phyloP scores from a whole-genome alignment of 495 filamentous ascomycete genomes.

The Xylaria longipes region DNA sequence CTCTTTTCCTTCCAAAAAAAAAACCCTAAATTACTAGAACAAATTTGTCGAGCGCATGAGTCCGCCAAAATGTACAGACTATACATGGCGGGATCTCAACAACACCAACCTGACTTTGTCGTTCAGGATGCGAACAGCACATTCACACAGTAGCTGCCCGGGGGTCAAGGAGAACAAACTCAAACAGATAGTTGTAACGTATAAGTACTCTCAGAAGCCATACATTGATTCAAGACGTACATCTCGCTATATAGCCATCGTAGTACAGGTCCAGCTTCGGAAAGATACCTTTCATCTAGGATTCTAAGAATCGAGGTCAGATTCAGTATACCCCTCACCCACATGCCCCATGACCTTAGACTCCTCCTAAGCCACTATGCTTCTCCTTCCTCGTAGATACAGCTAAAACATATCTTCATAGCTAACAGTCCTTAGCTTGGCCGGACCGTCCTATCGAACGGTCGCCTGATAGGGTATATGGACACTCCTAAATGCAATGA shows the following conservation, averaged over 20 bases:
- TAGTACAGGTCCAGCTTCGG: background rate
- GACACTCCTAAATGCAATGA: slow-evolving; percentile 27
- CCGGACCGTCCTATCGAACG: slow-evolving; percentile 13
- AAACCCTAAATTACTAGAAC: background rate
- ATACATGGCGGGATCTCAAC: background rate
- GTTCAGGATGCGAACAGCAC: background rate
- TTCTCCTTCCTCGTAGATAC: slow-evolving; percentile 2
- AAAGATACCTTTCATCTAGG: background rate
- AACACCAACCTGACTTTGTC: background rate
- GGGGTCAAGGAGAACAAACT: background rate
- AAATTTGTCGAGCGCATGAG: background rate
- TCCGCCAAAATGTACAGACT: background rate
- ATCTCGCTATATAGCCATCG: background rate
- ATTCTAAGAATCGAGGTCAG: background rate
- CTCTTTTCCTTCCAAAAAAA: background rate
- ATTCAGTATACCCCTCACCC: background rate
- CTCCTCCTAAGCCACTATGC: background rate
- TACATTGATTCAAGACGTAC: background rate
- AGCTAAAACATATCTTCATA: slow-evolving; percentile 17
- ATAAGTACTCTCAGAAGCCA: background rate
- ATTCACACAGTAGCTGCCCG: background rate
- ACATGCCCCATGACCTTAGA: background rate
- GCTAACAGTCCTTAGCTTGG: slow-evolving; percentile 10
- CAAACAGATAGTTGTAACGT: background rate
- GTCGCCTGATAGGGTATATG: slow-evolving; percentile 27